Base-by-base conservation (phyloP, 2,329 filamentous ascomycete species). In the Fusarium proliferatum region DNA sequence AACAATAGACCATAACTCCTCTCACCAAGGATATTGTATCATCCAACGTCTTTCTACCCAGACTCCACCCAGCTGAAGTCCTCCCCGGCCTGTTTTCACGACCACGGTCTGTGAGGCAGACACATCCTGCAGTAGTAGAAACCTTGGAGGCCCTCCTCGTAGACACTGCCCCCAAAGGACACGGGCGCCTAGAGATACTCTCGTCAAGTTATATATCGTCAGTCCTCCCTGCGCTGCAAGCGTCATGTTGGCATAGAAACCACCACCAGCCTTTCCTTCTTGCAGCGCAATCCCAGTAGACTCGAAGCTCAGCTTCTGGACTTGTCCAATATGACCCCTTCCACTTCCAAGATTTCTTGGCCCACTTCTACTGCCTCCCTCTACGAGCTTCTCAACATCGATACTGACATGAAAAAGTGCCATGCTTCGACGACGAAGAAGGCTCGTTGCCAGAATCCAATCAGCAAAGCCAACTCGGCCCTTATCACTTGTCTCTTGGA, bases 221-320 rank as follows among this genome's bases (percentile, higher is more conserved):
- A 21, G 36, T 15, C 10, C 4, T 30, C 34, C 26, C 41, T 23
- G 16, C 43, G 30, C 23, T 45, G 23, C 17, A 23, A 36, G 19
- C 19, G 39, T 28, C 15, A n/a, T 64, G 66, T 71, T 73, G 71
- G 74, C 68, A 57, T 61, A 76, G 61, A 68, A 69, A 73, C 72
- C 42, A 64, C 45, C 53, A n/a, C 39, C 33, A 43, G 26, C 48
- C 43, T 51, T 48, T 55, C 26, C 33, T 49, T 45, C 26, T 36
- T 43, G 57, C 38, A 26, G 41, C 28, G 36, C 23, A 15, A 45
- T 23, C 48, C 23, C 48, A 42, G 23, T 51, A 16, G 43, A 42
- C 15, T 26, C 12, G 30, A 43, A 28, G 26, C 19, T 36, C 43
- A n/a, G 21, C 41, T 41, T 34, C 52, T 39, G 21, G 30, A 11